Percentiles rank a stretch among this genome's conserved stretches.
Conservation (phyloP, 352 stramenopile genomes). For the Chloridella minuta region DNA sequence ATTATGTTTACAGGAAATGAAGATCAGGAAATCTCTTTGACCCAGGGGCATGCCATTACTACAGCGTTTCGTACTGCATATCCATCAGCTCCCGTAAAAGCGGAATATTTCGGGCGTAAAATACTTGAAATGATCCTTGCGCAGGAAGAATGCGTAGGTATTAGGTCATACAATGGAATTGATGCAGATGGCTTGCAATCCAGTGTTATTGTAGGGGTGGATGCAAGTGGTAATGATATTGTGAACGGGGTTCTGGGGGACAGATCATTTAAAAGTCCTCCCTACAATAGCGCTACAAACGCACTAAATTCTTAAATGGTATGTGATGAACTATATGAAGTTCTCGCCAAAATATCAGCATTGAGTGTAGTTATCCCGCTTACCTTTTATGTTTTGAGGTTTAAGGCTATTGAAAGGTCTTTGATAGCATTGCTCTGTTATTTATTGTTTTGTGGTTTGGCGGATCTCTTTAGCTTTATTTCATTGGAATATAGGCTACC, state of each 20-base stretch:
- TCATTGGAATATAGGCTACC: too few species aligned
- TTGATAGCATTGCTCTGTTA: too few species aligned
- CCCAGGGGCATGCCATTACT: neutral
- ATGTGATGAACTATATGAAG: too few species aligned
- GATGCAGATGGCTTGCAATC: neutral
- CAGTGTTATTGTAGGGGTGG: neutral
- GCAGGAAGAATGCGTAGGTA: neutral
- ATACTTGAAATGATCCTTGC: neutral
- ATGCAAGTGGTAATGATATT: neutral
- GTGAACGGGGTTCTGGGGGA: neutral
- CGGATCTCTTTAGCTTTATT: too few species aligned
- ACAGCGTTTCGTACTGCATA: neutral
- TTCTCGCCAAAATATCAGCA: too few species aligned
- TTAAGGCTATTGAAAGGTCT: too few species aligned
- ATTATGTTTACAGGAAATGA: neutral
- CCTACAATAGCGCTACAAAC: too few species aligned
- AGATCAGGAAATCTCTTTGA: neutral
- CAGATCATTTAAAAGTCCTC: too few species aligned
- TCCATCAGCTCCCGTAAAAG: neutral
- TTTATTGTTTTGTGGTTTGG: too few species aligned
- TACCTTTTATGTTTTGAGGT: too few species aligned
- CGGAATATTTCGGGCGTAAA: neutral
- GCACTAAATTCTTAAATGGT: too few species aligned
- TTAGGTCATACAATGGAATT: neutral
- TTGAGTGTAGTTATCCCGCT: neutral